These are phyloP conservation scores for Volvox africanus DNA, from an alignment of 139 green algal genomes.

Conservation along the genomic window DNA sequence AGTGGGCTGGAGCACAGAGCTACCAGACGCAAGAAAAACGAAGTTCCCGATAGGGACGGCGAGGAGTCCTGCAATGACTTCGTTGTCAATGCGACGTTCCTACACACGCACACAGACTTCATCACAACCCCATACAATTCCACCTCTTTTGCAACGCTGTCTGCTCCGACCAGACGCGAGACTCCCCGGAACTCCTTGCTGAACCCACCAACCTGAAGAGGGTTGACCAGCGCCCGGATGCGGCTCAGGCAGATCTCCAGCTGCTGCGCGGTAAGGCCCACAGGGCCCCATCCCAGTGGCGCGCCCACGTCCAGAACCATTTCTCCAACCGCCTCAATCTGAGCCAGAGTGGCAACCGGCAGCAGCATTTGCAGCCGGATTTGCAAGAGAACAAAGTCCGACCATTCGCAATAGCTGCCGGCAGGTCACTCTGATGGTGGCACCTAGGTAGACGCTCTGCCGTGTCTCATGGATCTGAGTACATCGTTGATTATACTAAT, in stretches of 20 bases:
- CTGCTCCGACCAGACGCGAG: background rate
- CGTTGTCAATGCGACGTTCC: background rate
- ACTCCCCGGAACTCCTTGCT: background rate
- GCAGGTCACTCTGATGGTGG: background rate
- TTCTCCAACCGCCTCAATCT: slow-evolving; percentile 82
- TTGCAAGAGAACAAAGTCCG: background rate
- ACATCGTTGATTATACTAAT: background rate
- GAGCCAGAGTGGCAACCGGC: background rate
- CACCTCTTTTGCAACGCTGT: background rate
- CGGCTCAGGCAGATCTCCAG: slow-evolving; percentile 64
- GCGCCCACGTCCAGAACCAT: slow-evolving; percentile 78
- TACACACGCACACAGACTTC: background rate
- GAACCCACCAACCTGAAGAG: slow-evolving; percentile 6
- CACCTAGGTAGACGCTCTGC: background rate
- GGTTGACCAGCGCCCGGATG: slow-evolving; percentile 42
- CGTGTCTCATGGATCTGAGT: background rate
- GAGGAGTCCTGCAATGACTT: background rate
- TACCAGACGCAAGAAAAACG: background rate
- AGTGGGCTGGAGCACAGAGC: background rate
- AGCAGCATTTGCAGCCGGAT: background rate
- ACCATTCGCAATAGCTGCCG: background rate
- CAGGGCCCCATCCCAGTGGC: slow-evolving; percentile 74
- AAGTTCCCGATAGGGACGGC: background rate
- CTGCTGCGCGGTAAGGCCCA: slow-evolving; percentile 60
- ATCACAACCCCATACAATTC: background rate